These are phyloP conservation scores for Aspergillus awamori DNA, from an alignment of 2,329 filamentous ascomycete genomes.

Conservation along the genomic window DNA sequence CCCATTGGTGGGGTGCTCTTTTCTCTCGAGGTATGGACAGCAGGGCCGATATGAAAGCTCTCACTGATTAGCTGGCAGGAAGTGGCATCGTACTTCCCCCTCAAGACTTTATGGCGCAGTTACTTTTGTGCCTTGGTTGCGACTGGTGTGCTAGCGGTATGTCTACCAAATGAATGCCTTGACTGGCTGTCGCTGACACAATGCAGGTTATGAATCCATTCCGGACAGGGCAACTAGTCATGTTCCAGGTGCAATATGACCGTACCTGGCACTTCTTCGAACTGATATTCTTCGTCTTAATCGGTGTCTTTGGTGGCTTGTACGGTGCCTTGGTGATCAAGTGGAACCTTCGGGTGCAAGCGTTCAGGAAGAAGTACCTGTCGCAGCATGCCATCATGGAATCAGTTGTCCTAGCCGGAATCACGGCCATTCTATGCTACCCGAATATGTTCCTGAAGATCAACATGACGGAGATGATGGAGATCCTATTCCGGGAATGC, in stretches of 20 bases:
- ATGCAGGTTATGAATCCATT: slow-evolving; percentile 89
- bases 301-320: slow-evolving; percentile 89
- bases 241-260: slow-evolving; percentile 98
- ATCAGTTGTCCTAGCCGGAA: slow-evolving; percentile 77
- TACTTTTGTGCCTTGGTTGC: slow-evolving; percentile 97
- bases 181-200: neutral
- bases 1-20: slow-evolving; percentile 96
- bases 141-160: slow-evolving; percentile 79
- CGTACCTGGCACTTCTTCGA: slow-evolving; percentile 98
- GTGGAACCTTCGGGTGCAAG: slow-evolving; percentile 88
- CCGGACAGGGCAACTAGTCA: slow-evolving; percentile 93
- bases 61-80: slow-evolving; percentile 55
- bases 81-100: slow-evolving; percentile 93
- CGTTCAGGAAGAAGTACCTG: slow-evolving; percentile 92
- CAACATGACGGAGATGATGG: slow-evolving; percentile 99
- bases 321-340: slow-evolving; percentile 98
- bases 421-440: slow-evolving; percentile 91
- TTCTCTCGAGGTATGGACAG: slow-evolving; percentile 70
- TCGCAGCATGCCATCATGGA: slow-evolving; percentile 82
- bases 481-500: slow-evolving; percentile 93
- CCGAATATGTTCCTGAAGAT: slow-evolving; percentile 94
- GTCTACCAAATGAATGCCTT: slow-evolving; percentile 23
- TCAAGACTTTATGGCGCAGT: slow-evolving; percentile 97
- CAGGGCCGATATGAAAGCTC: neutral
- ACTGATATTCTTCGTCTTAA: slow-evolving; percentile 83